Conservation (phyloP, 2,329 filamentous ascomycete species). For the Hypoxylon sp. region DNA sequence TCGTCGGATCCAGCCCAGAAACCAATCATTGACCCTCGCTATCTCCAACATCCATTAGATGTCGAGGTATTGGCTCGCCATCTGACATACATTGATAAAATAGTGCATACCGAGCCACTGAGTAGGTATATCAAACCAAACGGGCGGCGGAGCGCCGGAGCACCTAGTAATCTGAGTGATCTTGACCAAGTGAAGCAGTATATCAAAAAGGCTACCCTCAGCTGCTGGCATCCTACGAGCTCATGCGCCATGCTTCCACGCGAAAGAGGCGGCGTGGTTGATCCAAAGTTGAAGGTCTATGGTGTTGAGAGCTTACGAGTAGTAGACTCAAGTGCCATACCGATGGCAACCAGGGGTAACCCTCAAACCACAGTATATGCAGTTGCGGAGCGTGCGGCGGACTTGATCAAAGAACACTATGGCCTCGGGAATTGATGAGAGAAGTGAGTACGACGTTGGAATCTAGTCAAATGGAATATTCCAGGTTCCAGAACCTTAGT, state of each 20-base stretch:
- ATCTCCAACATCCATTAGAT: not conserved
- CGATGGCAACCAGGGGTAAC: not conserved
- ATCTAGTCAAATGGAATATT: not conserved
- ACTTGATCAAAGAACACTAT: conserved; percentile 2
- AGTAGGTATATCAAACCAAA: not conserved
- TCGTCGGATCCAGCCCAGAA: not conserved
- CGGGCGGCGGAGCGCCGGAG: not conserved
- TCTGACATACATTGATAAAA: not conserved
- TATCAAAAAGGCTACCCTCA: not conserved
- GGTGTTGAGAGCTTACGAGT: not conserved
- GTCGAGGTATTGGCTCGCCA: not conserved
- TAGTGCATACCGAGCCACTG: not conserved
- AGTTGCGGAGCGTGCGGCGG: conserved; percentile 2
- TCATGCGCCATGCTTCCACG: conserved; percentile 2
- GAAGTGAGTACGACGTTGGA: not conserved
- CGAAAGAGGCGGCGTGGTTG: conserved; percentile 3
- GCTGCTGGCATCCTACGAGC: conserved; percentile 3
- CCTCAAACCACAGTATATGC: conserved; percentile 7
- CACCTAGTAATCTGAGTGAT: not conserved
- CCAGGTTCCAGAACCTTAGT: not conserved
- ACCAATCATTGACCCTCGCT: not conserved
- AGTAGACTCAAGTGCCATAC: not conserved
- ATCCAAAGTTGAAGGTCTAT: not conserved
- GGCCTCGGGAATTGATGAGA: not conserved
- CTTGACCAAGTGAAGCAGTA: conserved; percentile 1